Percentiles rank a stretch among this genome's conserved stretches.
Evolutionary conservation across 1,284 basidiomycete genomes (phyloP).

Genomic region (Sphaerobolus stellatus): DNA sequence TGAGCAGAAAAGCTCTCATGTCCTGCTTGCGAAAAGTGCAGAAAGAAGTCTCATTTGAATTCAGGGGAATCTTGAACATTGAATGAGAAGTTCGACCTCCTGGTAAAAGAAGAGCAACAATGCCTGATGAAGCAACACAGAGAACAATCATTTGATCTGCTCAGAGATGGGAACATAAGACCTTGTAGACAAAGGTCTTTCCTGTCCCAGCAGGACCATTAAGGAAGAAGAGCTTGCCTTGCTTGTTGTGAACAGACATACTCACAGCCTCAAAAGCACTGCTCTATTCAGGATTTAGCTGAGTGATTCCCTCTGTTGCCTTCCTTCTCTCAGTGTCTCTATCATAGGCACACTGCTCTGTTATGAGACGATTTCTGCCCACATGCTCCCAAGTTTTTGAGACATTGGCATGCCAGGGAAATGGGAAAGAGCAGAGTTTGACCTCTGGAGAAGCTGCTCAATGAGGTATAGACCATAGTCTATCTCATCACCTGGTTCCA

Average conservation of each 20-base stretch:
- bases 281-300: constrained; percentile 40
- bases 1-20: constrained; percentile 28
- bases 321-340: constrained; percentile 11
- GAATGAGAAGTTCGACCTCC: constrained; percentile 46
- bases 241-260: constrained; percentile 25
- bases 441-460: constrained; percentile 27
- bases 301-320: constrained; percentile 16
- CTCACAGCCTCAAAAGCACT: constrained; percentile 34
- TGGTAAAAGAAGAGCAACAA: constrained; percentile 40
- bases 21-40: constrained; percentile 33
- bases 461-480: constrained; percentile 44
- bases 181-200: constrained; percentile 49
- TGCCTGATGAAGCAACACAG: constrained; percentile 47
- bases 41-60: constrained; percentile 28
- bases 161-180: constrained; percentile 33
- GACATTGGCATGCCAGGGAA: constrained; percentile 35
- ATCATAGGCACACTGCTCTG: constrained; percentile 39
- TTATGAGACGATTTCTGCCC: constrained; percentile 35
- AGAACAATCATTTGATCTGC: constrained; percentile 34
- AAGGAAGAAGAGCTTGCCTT: constrained; percentile 40
- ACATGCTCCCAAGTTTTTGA: constrained; percentile 27
- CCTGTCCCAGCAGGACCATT: constrained; percentile 47
- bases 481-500: constrained; percentile 32
- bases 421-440: constrained; percentile 23
- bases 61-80: constrained; percentile 43